These are phyloP conservation scores for Lyophyllum atratum DNA, from an alignment of 768 basidiomycete species.

Conservation along the genomic window DNA sequence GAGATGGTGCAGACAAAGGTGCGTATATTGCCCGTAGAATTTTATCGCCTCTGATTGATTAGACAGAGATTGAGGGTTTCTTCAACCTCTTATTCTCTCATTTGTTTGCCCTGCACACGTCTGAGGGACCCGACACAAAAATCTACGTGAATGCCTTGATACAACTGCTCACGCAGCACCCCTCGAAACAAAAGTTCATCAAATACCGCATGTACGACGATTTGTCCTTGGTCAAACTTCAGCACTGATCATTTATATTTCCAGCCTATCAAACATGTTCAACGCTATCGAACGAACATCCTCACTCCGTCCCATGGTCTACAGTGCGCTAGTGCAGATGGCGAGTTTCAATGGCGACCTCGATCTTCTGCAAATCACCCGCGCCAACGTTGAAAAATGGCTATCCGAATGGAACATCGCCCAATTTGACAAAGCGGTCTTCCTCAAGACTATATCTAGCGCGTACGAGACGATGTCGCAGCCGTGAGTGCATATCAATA, in stretches of 20 bases:
- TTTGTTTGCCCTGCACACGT: slow-evolving; percentile 59
- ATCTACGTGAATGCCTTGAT: slow-evolving; percentile 49
- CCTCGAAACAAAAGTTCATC: slow-evolving; percentile 52
- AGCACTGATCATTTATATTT: slow-evolving; percentile 5
- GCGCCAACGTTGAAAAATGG: slow-evolving; percentile 72
- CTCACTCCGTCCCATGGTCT: slow-evolving; percentile 62
- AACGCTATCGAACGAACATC: slow-evolving; percentile 73
- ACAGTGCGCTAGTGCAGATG: slow-evolving; percentile 58
- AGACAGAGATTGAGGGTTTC: slow-evolving; percentile 80
- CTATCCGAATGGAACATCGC: slow-evolving; percentile 73
- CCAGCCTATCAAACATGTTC: slow-evolving; percentile 80
- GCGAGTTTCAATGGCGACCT: slow-evolving; percentile 65
- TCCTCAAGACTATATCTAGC: slow-evolving; percentile 65
- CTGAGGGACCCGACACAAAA: slow-evolving; percentile 56
- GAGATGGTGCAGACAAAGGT: slow-evolving; percentile 82
- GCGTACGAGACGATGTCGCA: slow-evolving; percentile 59
- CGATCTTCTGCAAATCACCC: slow-evolving; percentile 58
- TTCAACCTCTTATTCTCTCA: slow-evolving; percentile 84
- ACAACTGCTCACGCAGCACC: slow-evolving; percentile 57
- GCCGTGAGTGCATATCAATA: slow-evolving; percentile 44
- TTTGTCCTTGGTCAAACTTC: not conserved
- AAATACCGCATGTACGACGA: slow-evolving; percentile 76
- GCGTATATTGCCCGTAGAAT: slow-evolving; percentile 20
- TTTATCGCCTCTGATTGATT: not conserved
- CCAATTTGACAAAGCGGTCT: slow-evolving; percentile 59